These are phyloP conservation scores for Pisolithus sp. DNA, from an alignment of 768 basidiomycete species.

Conservation along the genomic window DNA sequence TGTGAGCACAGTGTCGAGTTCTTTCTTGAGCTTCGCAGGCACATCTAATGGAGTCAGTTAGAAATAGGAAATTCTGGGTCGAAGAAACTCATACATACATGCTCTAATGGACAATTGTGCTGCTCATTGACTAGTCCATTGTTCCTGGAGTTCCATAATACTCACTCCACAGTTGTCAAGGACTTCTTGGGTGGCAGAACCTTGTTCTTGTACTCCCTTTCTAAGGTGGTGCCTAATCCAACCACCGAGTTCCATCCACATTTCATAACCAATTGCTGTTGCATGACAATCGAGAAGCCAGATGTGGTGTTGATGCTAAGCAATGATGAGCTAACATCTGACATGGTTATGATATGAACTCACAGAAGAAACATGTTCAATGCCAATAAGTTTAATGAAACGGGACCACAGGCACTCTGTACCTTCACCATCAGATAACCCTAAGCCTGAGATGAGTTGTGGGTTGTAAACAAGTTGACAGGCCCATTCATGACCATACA, in stretches of 20 bases:
- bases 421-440: slow-evolving; percentile 7
- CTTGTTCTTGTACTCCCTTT: slow-evolving; percentile 13
- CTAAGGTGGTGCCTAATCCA: slow-evolving; percentile 25
- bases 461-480: slow-evolving; percentile 8
- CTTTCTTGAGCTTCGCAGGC: slow-evolving; percentile 20
- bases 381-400: slow-evolving; percentile 29
- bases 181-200: background rate
- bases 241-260: slow-evolving; percentile 24
- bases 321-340: background rate
- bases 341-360: slow-evolving; percentile 4
- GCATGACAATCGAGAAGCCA: slow-evolving; percentile 33
- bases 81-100: background rate
- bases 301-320: slow-evolving; percentile 18
- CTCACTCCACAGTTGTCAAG: background rate
- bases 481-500: slow-evolving; percentile 34
- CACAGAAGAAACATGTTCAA: slow-evolving; percentile 29
- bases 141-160: background rate
- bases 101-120: slow-evolving; percentile 5
- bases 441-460: background rate
- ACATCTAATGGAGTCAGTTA: slow-evolving; percentile 25
- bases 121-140: background rate
- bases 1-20: slow-evolving; percentile 25
- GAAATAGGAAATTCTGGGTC: background rate
- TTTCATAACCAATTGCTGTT: slow-evolving; percentile 17
- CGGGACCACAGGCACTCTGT: slow-evolving; percentile 27